Percentiles rank a stretch among this genome's conserved stretches.
Evolutionary conservation across 2,329 filamentous ascomycete species (phyloP).

Genomic region (Trichoderma cornu-damae): DNA sequence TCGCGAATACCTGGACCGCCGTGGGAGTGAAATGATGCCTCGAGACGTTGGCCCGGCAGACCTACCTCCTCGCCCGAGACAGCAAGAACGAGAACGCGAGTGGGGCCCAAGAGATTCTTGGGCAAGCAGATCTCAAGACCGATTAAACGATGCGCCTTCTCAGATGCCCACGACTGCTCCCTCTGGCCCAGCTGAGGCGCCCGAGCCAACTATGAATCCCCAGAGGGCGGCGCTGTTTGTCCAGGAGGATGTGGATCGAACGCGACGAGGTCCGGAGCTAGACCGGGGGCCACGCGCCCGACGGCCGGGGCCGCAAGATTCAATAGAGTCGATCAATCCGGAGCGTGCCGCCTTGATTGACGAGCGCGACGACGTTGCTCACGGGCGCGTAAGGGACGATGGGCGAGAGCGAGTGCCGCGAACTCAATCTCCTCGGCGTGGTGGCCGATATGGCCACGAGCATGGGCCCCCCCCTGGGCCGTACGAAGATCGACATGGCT

Average conservation of each 20-base stretch:
- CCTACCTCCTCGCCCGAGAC: conserved; percentile 35
- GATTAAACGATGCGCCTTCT: conserved; percentile 28
- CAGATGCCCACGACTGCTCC: conserved; percentile 27
- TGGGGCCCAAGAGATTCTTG: conserved; percentile 32
- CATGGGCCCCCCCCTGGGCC: conserved; percentile 30
- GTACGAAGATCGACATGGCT: conserved; percentile 45
- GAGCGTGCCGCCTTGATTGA: conserved; percentile 44
- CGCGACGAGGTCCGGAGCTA: conserved; percentile 27
- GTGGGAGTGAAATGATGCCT: conserved; percentile 33
- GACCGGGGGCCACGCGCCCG: conserved; percentile 30
- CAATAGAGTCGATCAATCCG: conserved; percentile 42
- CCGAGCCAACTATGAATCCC: conserved; percentile 51
- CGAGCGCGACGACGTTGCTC: conserved; percentile 33
- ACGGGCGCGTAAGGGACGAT: conserved; percentile 41
- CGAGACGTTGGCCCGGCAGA: conserved; percentile 27
- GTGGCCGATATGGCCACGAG: conserved; percentile 31
- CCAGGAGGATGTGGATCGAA: conserved; percentile 29
- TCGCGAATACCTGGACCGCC: conserved; percentile 43
- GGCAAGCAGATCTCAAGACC: conserved; percentile 27
- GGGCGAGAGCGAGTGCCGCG: conserved; percentile 38
- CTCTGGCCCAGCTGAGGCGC: conserved; percentile 23
- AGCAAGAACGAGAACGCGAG: conserved; percentile 43
- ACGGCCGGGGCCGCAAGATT: conserved; percentile 26
- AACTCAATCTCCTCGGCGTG: conserved; percentile 47
- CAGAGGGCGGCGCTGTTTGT: conserved; percentile 49